phyloP scores from a whole-genome alignment of 768 basidiomycete species.

The Boletus barrowsii region DNA sequence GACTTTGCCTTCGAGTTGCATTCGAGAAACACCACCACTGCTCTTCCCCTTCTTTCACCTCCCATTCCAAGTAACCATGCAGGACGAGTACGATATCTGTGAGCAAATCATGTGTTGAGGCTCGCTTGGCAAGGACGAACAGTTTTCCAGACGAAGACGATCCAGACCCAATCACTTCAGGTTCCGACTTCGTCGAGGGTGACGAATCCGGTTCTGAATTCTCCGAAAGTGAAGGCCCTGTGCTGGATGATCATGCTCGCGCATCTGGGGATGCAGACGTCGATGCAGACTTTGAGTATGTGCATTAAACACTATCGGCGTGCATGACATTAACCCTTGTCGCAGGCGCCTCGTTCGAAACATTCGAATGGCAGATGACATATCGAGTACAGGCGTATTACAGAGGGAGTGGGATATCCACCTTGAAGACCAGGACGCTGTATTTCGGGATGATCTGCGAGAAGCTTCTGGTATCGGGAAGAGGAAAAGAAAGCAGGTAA shows the following conservation, averaged over 20 bases:
- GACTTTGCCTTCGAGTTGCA: no score
- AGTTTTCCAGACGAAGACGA: conserved; percentile 8
- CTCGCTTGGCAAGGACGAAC: not conserved
- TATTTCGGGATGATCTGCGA: conserved; percentile 66
- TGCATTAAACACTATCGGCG: not conserved
- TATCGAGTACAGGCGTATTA: conserved; percentile 13
- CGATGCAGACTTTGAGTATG: conserved; percentile 24
- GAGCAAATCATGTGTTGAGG: not conserved
- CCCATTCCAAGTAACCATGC: not conserved
- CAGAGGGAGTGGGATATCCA: conserved; percentile 9
- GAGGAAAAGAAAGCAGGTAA: conserved; percentile 45
- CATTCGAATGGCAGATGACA: conserved; percentile 5
- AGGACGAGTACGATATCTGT: not conserved
- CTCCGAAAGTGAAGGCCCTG: conserved; percentile 8
- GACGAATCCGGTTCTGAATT: conserved; percentile 9
- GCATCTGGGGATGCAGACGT: conserved; percentile 9
- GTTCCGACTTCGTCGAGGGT: conserved; percentile 1
- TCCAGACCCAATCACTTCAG: conserved; percentile 2
- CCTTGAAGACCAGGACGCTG: conserved; percentile 57
- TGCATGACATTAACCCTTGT: not conserved
- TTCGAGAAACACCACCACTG: no score
- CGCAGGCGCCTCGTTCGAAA: conserved; percentile 3
- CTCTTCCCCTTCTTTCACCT: not conserved
- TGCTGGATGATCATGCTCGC: not conserved
- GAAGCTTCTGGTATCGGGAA: conserved; percentile 67